A percentile compares a stretch with the other conserved stretches of the same genome.
Evolutionary conservation across 1,284 basidiomycete species (phyloP).

Genomic region (Boletus smithii): DNA sequence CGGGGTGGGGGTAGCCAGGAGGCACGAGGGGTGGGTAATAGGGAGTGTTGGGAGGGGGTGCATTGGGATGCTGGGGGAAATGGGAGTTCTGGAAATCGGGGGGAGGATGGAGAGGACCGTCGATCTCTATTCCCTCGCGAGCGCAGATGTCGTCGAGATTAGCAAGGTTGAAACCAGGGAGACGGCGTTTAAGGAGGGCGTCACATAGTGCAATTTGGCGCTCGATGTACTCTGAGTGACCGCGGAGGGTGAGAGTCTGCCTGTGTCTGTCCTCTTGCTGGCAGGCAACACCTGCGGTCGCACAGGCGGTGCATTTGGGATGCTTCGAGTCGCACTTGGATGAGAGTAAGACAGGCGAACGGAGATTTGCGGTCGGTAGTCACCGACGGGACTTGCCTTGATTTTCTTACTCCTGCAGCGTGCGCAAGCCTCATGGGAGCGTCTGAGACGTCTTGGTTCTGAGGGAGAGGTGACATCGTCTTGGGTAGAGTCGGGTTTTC

Average conservation of each 20-base stretch:
- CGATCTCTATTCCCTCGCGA: conserved; percentile 64
- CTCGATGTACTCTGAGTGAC: conserved; percentile 76
- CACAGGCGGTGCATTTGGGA: conserved; percentile 77
- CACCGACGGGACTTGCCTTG: conserved; percentile 85
- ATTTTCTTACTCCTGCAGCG: conserved; percentile 90
- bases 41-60: conserved; percentile 36
- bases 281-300: conserved; percentile 70
- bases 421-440: conserved; percentile 84
- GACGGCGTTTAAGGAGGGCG: conserved; percentile 67
- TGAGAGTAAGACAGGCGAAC: conserved; percentile 35
- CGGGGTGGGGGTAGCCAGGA: conserved; percentile 44
- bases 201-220: conserved; percentile 70
- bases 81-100: conserved; percentile 30
- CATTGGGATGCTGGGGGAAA: conserved; percentile 30
- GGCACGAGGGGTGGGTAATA: conserved; percentile 43
- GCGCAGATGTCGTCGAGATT: conserved; percentile 61
- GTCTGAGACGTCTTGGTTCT: conserved; percentile 73
- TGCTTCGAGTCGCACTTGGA: conserved; percentile 82
- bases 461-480: conserved; percentile 53
- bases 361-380: conserved; percentile 81
- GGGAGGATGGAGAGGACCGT: conserved; percentile 24
- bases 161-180: conserved; percentile 62
- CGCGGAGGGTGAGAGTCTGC: conserved; percentile 76
- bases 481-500: conserved; percentile 50
- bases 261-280: conserved; percentile 82